Evolutionary conservation across 352 stramenopile species (phyloP).

Genomic region (Phytophthora tentaculata): DNA sequence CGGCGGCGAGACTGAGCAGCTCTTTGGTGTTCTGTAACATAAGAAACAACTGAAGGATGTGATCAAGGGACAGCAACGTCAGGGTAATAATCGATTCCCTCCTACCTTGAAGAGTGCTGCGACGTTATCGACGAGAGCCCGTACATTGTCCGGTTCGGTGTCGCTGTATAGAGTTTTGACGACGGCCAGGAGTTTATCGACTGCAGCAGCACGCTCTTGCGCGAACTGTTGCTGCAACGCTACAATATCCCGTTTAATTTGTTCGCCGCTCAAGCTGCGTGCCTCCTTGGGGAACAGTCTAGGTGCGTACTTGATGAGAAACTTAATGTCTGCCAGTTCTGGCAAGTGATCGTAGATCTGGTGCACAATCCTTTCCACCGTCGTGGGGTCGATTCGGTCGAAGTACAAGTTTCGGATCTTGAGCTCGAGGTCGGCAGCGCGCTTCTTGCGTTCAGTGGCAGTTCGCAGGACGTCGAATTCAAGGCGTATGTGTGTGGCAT

Average conservation of each 20-base stretch:
- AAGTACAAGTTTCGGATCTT: slow-evolving; percentile 93
- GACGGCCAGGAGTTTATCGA: slow-evolving; percentile 71
- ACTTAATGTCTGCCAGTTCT: slow-evolving; percentile 79
- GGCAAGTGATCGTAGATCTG: slow-evolving; percentile 83
- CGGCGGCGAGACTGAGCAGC: slow-evolving; percentile 82
- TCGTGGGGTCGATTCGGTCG: slow-evolving; percentile 81
- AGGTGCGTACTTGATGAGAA: slow-evolving; percentile 77
- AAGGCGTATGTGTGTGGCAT: slow-evolving; percentile 32
- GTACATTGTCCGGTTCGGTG: slow-evolving; percentile 74
- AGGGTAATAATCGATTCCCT: neutral
- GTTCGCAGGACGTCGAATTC: slow-evolving; percentile 51
- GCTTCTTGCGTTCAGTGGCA: slow-evolving; percentile 78
- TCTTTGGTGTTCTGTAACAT: slow-evolving; percentile 75
- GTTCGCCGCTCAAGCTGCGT: slow-evolving; percentile 65
- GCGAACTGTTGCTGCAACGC: slow-evolving; percentile 75
- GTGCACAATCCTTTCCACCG: slow-evolving; percentile 81
- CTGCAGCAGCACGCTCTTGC: slow-evolving; percentile 56
- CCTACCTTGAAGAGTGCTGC: slow-evolving; percentile 77
- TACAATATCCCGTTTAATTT: slow-evolving; percentile 60
- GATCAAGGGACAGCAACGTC: slow-evolving; percentile 8
- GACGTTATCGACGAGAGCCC: slow-evolving; percentile 56
- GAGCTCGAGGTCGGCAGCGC: slow-evolving; percentile 86
- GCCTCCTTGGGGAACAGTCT: slow-evolving; percentile 74
- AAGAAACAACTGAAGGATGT: slow-evolving; percentile 1
- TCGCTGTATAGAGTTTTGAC: slow-evolving; percentile 81